Evolutionary conservation across 148 eudicot genomes (phyloP), one percentile per base, ranked within the genome.

Genomic region (Pharnaceum exiguum): DNA sequence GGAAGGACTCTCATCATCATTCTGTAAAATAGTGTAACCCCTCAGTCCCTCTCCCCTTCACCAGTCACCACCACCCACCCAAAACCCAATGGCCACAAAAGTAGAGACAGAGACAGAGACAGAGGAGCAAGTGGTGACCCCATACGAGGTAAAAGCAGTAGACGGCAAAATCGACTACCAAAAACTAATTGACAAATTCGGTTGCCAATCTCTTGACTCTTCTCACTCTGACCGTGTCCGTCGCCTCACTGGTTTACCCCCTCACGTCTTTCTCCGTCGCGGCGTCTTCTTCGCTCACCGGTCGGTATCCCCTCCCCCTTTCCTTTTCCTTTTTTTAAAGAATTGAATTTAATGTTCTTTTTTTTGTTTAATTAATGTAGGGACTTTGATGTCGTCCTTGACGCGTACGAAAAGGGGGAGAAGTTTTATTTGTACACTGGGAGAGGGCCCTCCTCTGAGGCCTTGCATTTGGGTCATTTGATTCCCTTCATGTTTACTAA

Each of bases 401-500:
- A 91, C 74, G 87, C 96, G 0, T 91, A 81, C 48, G 98, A 91
- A 63, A 79, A 67, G 69, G 90, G 96, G 15, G 82, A 88, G 22
- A 91, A 85, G 75, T 91, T 91, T 39, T 91, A 88, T 61, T 57
- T 91, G 47, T 91, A 91, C 64, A 91, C 98, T 0, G 98, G 98
- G 15, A 79, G 98, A 55, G 98, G 98, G 8, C 95, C 98, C 1
- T 91, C 98, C 0, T 91, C 98, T 5, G 98, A 91, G 72, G 78
- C 98, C 10, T 55, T 91, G 76, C 98, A 91, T 79, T 69, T 91
- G 74, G 96, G 98, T 4, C 98, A 91, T 88, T 82, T 91, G 21
- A 62, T 91, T 25, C 98, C 98, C 7, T 91, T 91, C 54, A 88
- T 88, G 98, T 91, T 91, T 68, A 91, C 98, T 53, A 91, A 91